phyloP scores from a whole-genome alignment of 2,329 filamentous ascomycete species.

The Sphaerulina musiva region DNA sequence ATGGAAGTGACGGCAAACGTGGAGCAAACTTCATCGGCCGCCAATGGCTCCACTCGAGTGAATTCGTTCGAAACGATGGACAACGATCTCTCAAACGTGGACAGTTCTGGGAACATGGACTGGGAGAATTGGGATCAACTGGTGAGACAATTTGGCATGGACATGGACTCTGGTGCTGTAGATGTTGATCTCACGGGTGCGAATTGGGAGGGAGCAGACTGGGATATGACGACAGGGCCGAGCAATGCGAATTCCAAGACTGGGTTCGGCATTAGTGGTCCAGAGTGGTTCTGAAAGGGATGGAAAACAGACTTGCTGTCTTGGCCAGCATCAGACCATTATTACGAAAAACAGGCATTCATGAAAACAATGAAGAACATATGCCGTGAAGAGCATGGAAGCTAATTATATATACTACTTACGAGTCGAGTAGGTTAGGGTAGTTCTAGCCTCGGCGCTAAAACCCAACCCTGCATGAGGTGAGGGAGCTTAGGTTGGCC shows the following conservation, averaged over 20 bases:
- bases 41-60: conserved; percentile 16
- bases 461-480: not conserved
- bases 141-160: conserved; percentile 42
- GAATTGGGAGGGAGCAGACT: conserved; percentile 14
- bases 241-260: conserved; percentile 23
- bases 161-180: conserved; percentile 30
- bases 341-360: no score
- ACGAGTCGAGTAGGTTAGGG: not conserved
- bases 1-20: conserved; percentile 1
- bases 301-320: not conserved
- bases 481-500: not conserved
- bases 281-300: conserved; percentile 26
- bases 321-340: not conserved
- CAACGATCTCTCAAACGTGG: conserved; percentile 29
- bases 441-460: not conserved
- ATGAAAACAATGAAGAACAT: no score
- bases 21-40: not conserved
- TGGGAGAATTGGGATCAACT: conserved; percentile 47
- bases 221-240: conserved; percentile 11
- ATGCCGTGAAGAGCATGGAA: no score
- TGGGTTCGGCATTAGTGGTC: conserved; percentile 27
- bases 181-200: conserved; percentile 2
- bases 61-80: conserved; percentile 25
- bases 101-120: conserved; percentile 38
- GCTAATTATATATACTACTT: not conserved